phyloP scores from a whole-genome alignment of 73 alveolate genomes.

The Paramecium biaurelia region DNA sequence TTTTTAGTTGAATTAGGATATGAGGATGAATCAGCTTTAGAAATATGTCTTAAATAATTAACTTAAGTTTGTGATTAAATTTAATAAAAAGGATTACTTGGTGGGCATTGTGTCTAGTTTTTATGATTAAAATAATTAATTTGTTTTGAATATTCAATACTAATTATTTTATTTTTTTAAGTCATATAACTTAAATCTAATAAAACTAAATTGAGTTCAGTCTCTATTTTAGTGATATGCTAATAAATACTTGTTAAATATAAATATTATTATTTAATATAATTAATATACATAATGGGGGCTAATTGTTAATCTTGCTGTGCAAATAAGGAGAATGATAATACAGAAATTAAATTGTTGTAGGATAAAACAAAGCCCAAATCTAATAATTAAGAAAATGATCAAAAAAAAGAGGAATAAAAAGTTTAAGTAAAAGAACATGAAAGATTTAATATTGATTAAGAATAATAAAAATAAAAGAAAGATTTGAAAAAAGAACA shows the following conservation, averaged over 20 bases:
- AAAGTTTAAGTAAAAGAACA: slow-evolving; percentile 2
- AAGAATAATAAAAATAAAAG: background rate
- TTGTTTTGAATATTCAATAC: background rate
- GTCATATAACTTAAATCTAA: too few relatives aligned
- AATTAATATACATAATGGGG: background rate
- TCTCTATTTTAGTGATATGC: too few relatives aligned
- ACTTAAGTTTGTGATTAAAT: background rate
- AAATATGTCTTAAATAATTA: slow-evolving; percentile 8
- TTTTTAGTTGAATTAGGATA: background rate
- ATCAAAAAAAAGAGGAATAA: background rate
- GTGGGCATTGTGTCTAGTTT: background rate
- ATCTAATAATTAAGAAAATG: background rate
- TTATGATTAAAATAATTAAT: background rate
- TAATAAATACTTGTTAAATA: background rate
- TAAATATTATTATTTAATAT: background rate
- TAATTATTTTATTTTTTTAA: too few relatives aligned
- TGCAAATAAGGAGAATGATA: slow-evolving; percentile 2
- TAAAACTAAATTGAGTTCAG: too few relatives aligned
- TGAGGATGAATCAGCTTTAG: slow-evolving; percentile 38
- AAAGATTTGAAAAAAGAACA: background rate
- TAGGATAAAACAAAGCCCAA: background rate
- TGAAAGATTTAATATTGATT: slow-evolving; percentile 9
- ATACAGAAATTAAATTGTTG: background rate
- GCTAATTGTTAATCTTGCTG: slow-evolving; percentile 33
- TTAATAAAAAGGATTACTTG: background rate